Conservation (phyloP, 2,329 filamentous ascomycete genomes). For the Ilyonectria robusta region DNA sequence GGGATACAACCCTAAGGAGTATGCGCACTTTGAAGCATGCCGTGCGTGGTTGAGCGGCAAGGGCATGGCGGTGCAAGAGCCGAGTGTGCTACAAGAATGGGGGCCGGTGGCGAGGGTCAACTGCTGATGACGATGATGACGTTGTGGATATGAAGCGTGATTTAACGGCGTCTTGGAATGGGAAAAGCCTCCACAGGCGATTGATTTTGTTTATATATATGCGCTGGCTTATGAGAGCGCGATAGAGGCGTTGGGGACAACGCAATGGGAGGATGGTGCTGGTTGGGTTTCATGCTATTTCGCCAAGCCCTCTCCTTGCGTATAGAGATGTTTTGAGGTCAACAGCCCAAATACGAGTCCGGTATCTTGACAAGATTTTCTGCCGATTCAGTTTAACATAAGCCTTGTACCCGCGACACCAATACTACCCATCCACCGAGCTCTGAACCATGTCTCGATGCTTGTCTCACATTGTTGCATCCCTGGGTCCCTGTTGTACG, state of each 20-base stretch:
- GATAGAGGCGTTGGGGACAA: background rate
- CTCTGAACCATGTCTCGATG: background rate
- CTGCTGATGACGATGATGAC: background rate
- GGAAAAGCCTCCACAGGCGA: background rate
- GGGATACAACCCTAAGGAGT: constrained; percentile 50
- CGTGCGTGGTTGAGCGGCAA: constrained; percentile 61
- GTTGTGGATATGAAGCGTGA: background rate
- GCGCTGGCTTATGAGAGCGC: background rate
- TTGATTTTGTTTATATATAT: constrained; percentile 5
- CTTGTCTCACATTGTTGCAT: background rate
- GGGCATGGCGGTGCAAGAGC: constrained; percentile 55
- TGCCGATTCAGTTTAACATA: background rate
- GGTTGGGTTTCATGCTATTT: background rate
- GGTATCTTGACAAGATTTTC: background rate
- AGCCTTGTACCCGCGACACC: background rate
- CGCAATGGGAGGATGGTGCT: background rate
- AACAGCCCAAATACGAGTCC: background rate
- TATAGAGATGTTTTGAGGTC: background rate
- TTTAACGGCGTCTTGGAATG: constrained; percentile 5
- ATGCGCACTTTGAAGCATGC: constrained; percentile 62
- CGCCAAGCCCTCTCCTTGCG: background rate
- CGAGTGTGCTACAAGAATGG: constrained; percentile 60
- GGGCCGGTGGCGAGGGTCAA: background rate
- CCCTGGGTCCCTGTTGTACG: background rate
- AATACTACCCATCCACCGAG: background rate